phyloP scores from a whole-genome alignment of 192 early-diverging fungal genomes.

The Linderina pennispora region DNA sequence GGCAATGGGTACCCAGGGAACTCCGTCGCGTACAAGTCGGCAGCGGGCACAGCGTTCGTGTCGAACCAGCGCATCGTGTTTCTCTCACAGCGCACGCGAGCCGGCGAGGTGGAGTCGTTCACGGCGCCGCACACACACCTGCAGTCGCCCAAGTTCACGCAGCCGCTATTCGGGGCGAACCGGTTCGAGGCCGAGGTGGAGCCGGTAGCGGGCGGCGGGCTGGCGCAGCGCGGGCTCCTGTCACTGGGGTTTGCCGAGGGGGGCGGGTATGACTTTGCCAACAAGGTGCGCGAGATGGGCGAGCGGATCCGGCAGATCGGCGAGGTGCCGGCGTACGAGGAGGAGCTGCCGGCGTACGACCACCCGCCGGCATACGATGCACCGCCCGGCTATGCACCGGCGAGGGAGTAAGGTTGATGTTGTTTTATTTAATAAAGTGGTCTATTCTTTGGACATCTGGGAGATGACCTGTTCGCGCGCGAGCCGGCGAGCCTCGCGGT shows the following conservation, averaged over 20 bases:
- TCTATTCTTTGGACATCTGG: too few relatives aligned
- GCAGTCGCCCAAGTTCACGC: constrained; percentile 13
- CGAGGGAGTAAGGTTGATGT: neutral
- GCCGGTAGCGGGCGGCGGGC: constrained; percentile 12
- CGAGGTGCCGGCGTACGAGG: constrained; percentile 28
- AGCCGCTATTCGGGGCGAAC: constrained; percentile 40
- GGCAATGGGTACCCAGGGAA: constrained; percentile 31
- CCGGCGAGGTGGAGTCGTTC: constrained; percentile 20
- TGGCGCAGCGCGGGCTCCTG: constrained; percentile 7
- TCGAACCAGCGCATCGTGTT: constrained; percentile 44
- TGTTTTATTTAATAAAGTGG: neutral
- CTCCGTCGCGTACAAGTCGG: constrained; percentile 4
- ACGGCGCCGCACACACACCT: constrained; percentile 28
- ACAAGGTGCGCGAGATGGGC: constrained; percentile 26
- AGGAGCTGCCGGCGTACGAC: constrained; percentile 37
- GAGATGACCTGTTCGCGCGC: constrained; percentile 23
- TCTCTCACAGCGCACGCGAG: constrained; percentile 18
- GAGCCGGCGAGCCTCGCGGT: constrained; percentile 11
- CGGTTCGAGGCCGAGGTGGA: constrained; percentile 21
- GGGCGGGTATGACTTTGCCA: constrained; percentile 40
- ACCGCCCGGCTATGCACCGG: constrained; percentile 35
- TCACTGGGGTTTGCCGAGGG: constrained; percentile 38
- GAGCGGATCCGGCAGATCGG: constrained; percentile 31
- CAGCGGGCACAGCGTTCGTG: constrained; percentile 35
- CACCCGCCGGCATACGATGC: constrained; percentile 20